Conservation (phyloP, 2,329 filamentous ascomycete species). For the Erysiphe pisi region DNA sequence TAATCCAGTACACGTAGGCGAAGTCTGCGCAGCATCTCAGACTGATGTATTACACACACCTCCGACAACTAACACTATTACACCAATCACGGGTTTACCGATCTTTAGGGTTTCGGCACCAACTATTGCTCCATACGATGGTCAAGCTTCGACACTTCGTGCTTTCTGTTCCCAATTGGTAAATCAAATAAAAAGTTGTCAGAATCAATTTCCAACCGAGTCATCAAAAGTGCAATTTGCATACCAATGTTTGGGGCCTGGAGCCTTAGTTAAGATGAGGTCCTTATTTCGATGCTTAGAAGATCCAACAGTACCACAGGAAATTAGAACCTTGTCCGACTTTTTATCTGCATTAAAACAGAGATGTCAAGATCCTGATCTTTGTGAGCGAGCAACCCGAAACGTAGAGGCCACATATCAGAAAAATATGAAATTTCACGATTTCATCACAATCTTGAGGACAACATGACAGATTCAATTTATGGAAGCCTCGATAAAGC, state of each 20-base stretch:
- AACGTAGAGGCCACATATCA: not conserved
- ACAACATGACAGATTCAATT: no score
- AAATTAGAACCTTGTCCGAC: not conserved
- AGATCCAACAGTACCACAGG: not conserved
- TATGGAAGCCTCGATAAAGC: no score
- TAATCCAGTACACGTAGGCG: no score
- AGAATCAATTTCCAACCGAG: not conserved
- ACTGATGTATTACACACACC: no score
- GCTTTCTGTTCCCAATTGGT: slow-evolving; percentile 16
- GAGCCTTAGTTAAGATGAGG: slow-evolving; percentile 12
- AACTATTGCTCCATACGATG: not conserved
- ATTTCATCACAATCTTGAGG: slow-evolving; percentile 23
- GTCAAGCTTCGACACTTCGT: not conserved
- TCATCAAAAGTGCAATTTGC: not conserved
- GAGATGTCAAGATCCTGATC: not conserved
- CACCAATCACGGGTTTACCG: not conserved
- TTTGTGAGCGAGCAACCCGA: not conserved
- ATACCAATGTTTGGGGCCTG: slow-evolving; percentile 7
- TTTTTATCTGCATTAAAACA: not conserved
- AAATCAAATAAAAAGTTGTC: not conserved
- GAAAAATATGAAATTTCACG: slow-evolving; percentile 22
- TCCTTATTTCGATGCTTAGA: slow-evolving; percentile 23
- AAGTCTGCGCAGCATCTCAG: no score
- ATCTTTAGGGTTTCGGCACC: not conserved
- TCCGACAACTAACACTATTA: no score